Percentiles rank a stretch among this genome's conserved stretches.
These are phyloP conservation scores for Poteriospumella lacustris DNA, from an alignment of 108 stramenopile species.

Conservation along the genomic window DNA sequence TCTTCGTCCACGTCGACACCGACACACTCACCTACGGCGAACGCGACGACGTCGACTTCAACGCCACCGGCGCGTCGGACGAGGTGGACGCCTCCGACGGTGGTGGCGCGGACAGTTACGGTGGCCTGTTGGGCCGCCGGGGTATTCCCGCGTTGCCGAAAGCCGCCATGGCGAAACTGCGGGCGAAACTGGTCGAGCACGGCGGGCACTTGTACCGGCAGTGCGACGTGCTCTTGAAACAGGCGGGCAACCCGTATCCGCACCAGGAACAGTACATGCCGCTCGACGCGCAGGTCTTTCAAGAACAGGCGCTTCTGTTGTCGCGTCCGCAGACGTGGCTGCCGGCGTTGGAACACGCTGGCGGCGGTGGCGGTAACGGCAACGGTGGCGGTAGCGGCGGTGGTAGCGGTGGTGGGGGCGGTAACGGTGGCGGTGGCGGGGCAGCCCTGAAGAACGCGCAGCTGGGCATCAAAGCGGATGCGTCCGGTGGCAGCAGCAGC, in stretches of 20 bases:
- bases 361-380: neutral
- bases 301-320: conserved; percentile 39
- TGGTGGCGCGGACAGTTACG: too few relatives aligned
- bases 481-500: neutral
- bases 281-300: conserved; percentile 44
- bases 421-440: neutral
- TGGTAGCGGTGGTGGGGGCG: conserved; percentile 11
- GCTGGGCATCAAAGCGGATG: neutral
- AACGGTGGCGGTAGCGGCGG: conserved; percentile 28
- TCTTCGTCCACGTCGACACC: conserved; percentile 71
- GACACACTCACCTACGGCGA: conserved; percentile 68
- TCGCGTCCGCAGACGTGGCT: neutral
- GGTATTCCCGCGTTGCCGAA: conserved; percentile 58
- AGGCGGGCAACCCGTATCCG: conserved; percentile 46
- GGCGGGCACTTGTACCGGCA: conserved; percentile 53
- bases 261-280: conserved; percentile 52
- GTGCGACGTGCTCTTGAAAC: conserved; percentile 29
- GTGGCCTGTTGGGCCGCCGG: conserved; percentile 29
- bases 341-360: neutral
- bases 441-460: conserved; percentile 11
- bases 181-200: conserved; percentile 51
- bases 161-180: conserved; percentile 61
- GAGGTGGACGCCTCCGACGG: too few relatives aligned
- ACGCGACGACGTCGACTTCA: too few relatives aligned
- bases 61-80: too few relatives aligned